phyloP scores from a whole-genome alignment of 169 alveolate genomes.

The Theileria parva region DNA sequence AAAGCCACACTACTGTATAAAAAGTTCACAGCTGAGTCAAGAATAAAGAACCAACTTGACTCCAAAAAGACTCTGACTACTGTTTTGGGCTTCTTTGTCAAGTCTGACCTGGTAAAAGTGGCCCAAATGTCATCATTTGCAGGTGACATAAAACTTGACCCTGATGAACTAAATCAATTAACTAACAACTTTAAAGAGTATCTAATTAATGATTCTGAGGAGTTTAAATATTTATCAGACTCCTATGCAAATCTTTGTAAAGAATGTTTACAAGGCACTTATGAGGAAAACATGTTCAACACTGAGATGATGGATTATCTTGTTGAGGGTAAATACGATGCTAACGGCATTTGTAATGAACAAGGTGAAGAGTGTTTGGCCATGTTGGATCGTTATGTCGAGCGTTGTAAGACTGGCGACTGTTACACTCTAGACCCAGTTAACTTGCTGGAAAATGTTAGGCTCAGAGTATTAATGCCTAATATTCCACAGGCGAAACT shows the following conservation, averaged over 20 bases:
- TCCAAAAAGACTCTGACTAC: neutral
- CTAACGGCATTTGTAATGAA: constrained; percentile 10
- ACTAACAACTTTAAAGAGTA: constrained; percentile 6
- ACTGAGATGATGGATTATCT: constrained; percentile 12
- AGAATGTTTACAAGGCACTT: constrained; percentile 3
- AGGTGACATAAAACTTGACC: neutral
- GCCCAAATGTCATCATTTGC: neutral
- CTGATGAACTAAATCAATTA: neutral
- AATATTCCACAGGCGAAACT: constrained; percentile 47
- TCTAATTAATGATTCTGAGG: neutral
- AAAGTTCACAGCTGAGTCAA: constrained; percentile 11
- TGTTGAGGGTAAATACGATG: neutral
- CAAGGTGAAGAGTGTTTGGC: constrained; percentile 23
- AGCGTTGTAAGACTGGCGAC: constrained; percentile 31
- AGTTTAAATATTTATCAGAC: constrained; percentile 8
- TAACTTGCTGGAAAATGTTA: neutral
- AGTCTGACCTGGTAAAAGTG: neutral
- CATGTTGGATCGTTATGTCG: constrained; percentile 9
- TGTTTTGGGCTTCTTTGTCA: neutral
- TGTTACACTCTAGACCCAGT: constrained; percentile 38
- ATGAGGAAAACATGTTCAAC: constrained; percentile 9
- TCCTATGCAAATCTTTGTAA: constrained; percentile 7
- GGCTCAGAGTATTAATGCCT: constrained; percentile 37
- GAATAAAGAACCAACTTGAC: neutral
- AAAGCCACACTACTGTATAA: constrained; percentile 32